phyloP scores from a whole-genome alignment of 805 yeast species.

The Nematodospora valgi region DNA sequence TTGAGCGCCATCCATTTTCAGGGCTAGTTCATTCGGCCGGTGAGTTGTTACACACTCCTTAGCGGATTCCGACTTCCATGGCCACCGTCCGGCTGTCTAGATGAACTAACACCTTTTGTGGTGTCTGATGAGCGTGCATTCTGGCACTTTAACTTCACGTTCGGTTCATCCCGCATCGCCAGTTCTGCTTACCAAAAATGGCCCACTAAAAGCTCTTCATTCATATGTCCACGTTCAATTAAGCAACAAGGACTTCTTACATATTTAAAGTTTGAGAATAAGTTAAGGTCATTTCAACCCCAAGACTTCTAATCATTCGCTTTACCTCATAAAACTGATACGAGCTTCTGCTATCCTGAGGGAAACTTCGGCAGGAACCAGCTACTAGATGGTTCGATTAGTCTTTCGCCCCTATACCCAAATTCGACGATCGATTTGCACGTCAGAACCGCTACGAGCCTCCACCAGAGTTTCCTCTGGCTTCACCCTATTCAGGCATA shows the following conservation, averaged over 20 bases:
- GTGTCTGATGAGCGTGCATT: conserved; percentile 43
- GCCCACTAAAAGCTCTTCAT: conserved; percentile 45
- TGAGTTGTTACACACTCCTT: conserved; percentile 52
- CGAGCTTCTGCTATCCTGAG: conserved; percentile 32
- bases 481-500: conserved; percentile 45
- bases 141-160: conserved; percentile 20
- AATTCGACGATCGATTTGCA: conserved; percentile 44
- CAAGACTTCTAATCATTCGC: conserved; percentile 41
- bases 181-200: conserved; percentile 46
- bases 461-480: conserved; percentile 46
- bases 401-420: conserved; percentile 42
- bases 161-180: conserved; percentile 28
- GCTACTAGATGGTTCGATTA: conserved; percentile 38
- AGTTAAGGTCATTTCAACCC: conserved; percentile 37
- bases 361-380: conserved; percentile 44
- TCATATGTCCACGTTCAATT: conserved; percentile 36
- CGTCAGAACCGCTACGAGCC: conserved; percentile 46
- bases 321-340: conserved; percentile 41
- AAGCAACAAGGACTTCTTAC: conserved; percentile 41
- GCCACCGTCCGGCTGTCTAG: conserved; percentile 54
- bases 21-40: conserved; percentile 50
- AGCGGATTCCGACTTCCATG: conserved; percentile 52
- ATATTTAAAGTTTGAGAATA: conserved; percentile 42
- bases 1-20: conserved; percentile 35
- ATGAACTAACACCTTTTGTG: conserved; percentile 44